Percentiles rank a stretch among this genome's conserved stretches.
phyloP scores from a whole-genome alignment of 805 yeast species.

The Candida maris region DNA sequence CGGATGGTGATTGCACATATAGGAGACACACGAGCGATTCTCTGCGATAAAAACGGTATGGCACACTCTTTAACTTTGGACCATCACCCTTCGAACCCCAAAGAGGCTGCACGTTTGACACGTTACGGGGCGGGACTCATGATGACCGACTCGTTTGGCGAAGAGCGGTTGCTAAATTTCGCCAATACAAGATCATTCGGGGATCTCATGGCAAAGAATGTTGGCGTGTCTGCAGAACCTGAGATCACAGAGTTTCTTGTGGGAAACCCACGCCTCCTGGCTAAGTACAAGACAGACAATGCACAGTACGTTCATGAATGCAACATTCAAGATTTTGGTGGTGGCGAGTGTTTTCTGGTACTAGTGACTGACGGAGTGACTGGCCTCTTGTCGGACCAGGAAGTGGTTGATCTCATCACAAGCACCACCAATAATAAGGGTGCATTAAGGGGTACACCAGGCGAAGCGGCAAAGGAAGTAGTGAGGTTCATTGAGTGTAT shows the following conservation, averaged over 20 bases:
- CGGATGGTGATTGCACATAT: constrained; percentile 80
- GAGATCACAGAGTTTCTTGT: constrained; percentile 68
- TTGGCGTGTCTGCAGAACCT: constrained; percentile 91
- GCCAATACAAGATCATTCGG: constrained; percentile 97
- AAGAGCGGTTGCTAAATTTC: constrained; percentile 69
- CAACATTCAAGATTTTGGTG: constrained; percentile 51
- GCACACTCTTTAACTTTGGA: constrained; percentile 75
- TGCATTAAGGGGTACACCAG: constrained; percentile 73
- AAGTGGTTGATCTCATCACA: constrained; percentile 80
- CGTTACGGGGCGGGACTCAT: constrained; percentile 60
- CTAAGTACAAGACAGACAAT: constrained; percentile 24
- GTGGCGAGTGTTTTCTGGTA: constrained; percentile 83
- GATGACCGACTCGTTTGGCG: constrained; percentile 90
- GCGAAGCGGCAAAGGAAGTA: constrained; percentile 79
- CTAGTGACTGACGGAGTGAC: constrained; percentile 87
- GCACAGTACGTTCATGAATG: constrained; percentile 14
- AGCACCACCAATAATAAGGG: constrained; percentile 63
- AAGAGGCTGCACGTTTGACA: constrained; percentile 70
- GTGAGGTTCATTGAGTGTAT: constrained; percentile 78
- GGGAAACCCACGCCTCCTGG: constrained; percentile 52
- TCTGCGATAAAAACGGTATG: constrained; percentile 77
- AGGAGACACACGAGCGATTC: constrained; percentile 85
- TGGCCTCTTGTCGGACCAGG: constrained; percentile 80
- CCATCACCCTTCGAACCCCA: constrained; percentile 85
- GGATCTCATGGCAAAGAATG: constrained; percentile 71